Evolutionary conservation across 192 early-diverging fungal species (phyloP).

Genomic region (Jimgerdemannia lactiflua): DNA sequence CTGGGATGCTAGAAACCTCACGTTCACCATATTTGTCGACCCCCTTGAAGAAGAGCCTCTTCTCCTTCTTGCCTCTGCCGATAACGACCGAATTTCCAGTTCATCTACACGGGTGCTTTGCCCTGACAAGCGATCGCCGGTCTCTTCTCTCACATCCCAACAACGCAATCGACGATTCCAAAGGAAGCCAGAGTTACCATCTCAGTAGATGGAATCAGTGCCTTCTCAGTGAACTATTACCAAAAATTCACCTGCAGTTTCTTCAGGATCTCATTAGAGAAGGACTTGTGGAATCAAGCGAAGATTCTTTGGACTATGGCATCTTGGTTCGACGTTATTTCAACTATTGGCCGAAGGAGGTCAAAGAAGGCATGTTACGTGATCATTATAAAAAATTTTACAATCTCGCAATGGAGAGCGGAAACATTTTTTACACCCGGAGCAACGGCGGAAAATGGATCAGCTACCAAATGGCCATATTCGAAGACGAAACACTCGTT

Average conservation of each 20-base stretch:
- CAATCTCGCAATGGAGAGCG: neutral
- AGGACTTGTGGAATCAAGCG: neutral
- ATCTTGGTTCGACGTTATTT: neutral
- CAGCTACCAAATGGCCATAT: neutral
- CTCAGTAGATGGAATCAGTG: neutral
- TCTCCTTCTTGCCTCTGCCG: no score
- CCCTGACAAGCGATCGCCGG: slow-evolving; percentile 18
- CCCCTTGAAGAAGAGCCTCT: slow-evolving; percentile 19
- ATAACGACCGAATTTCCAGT: slow-evolving; percentile 22
- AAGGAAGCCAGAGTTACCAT: no score
- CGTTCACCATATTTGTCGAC: no score
- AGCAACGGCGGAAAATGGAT: neutral
- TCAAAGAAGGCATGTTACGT: neutral
- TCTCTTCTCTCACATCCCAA: neutral
- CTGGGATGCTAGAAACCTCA: neutral
- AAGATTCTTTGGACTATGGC: neutral
- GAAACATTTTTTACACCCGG: neutral
- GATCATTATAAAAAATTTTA: neutral
- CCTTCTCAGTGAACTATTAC: neutral
- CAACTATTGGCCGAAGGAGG: neutral
- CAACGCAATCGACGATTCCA: no score
- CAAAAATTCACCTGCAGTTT: neutral
- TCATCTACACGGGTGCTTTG: slow-evolving; percentile 37
- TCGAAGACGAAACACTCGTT: neutral
- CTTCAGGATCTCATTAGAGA: neutral